A percentile compares a stretch with the other conserved stretches of the same genome.
Conservation (phyloP, 2,329 filamentous ascomycete species). For the Graphium sp. region DNA sequence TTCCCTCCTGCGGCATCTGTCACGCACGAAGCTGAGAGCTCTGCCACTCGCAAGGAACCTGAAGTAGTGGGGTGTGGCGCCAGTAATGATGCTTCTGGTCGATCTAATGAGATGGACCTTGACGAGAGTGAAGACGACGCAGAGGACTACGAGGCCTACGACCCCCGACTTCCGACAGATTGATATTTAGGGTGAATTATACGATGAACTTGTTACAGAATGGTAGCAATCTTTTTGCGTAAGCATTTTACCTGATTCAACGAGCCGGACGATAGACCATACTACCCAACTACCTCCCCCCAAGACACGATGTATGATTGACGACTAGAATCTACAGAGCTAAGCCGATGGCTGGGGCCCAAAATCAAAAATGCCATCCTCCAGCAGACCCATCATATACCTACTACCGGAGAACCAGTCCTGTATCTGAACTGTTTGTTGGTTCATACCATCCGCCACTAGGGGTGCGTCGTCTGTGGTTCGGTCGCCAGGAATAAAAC, state of each 20-base stretch:
- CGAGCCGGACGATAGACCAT: too few relatives aligned
- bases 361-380: constrained; percentile 38
- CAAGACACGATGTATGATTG: too few relatives aligned
- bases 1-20: constrained; percentile 25
- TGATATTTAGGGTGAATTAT: constrained; percentile 26
- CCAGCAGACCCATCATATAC: constrained; percentile 47
- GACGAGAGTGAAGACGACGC: constrained; percentile 49
- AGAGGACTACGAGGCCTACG: constrained; percentile 54
- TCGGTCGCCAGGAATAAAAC: constrained; percentile 29
- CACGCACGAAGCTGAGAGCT: constrained; percentile 8
- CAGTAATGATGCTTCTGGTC: constrained; percentile 2
- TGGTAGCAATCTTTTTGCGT: too few relatives aligned
- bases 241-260: too few relatives aligned
- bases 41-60: constrained; percentile 8
- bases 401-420: constrained; percentile 52
- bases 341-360: constrained; percentile 8
- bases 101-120: constrained; percentile 5
- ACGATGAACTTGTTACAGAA: too few relatives aligned
- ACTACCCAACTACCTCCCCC: too few relatives aligned
- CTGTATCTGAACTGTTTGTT: constrained; percentile 29
- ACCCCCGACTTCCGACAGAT: constrained; percentile 42
- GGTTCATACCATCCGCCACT: constrained; percentile 2
- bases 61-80: too few relatives aligned
- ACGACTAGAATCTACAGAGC: neutral
- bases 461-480: neutral